Evolutionary conservation across 257 asterid species (phyloP), one percentile per base, ranked within the genome.

Genomic region (Agastache rugosa): DNA sequence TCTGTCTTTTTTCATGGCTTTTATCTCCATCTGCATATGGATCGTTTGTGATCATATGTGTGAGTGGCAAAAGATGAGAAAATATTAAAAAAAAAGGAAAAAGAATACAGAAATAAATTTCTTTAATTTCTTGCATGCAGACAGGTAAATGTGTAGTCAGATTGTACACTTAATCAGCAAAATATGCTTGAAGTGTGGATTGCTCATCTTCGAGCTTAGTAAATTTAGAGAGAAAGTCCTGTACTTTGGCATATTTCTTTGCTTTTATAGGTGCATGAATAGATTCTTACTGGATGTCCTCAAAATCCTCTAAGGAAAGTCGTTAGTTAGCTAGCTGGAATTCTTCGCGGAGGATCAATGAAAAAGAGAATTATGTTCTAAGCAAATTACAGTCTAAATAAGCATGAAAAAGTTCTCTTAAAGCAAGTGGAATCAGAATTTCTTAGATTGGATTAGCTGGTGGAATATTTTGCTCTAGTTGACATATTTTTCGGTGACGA

Each of bases 401-500:
- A 56, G 64, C 78, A 64, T 67, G 51, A 59, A 48, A 42, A 44
- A 68, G 63, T 77, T 62, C 73, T 61, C 75, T 63, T 37, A 47
- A 67, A 69, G 50, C 67, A 58, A 48, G 75, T 61, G 74, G 77
- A 55, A 79, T 77, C 73, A 41, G 64, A 63, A 55, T 62, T 42
- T 56, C 29, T 31, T 65, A 20, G 61, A 65, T 61, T 69, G 65
- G 16, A 50, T 83, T 77, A 53, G 75, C 64, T 73, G 60, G 42
- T 71, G 71, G 80, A 72, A 83, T 75, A 75, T 86, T 80, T 74
- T 70, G 67, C 53, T 16, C 75, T 69, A 54, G 55, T 79, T 71
- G 73, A 25, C 74, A 17, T 74, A 48, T 54, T 72, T 75, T 61
- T 48, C 70, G 4, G n/a, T 63, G 41, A 58, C 45, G 31, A 67